Evolutionary conservation across 1,284 basidiomycete genomes (phyloP), one percentile per base, ranked within the genome.

Genomic region (Ganoderma meredithae): DNA sequence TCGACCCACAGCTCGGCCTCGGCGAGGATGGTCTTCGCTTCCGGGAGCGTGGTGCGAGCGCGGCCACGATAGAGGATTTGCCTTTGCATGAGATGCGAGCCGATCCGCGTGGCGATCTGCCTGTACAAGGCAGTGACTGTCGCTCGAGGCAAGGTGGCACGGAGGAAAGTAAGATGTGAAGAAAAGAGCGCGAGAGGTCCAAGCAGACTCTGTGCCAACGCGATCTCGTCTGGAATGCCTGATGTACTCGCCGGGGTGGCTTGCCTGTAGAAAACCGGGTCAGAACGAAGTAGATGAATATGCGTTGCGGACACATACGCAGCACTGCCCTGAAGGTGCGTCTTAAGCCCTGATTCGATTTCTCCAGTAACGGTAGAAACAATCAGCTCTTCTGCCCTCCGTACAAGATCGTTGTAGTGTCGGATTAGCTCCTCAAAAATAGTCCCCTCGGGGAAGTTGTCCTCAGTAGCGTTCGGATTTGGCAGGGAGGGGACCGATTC

Each of bases 321-420:
- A n/a, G 73, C 72, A 8, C 64, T 68, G 43, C 72, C 75, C 19
- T 71, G 71, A 47, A 81, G 77, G 65, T 97, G 94, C 1, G 85
- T 79, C 75, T 90, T 94, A 40, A 97, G 82, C 44, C 88, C 86
- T 17, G 80, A 79, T 79, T 96, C 92, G 43, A 96, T 89, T 77
- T 97, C 95, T 1, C 86, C 85, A 62, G 88, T 91, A 22, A 95
- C 84, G 75, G 94, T 93, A 68, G 91, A 89, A 17, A 95, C 87
- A 40, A 95, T 86, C 86, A 97, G 92, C 65, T 94, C 92, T 76
- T 97, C 94, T 1, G 94, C 89, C n/a, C 95, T 86, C 12, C 79
- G 80, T 1, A 83, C 83, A n/a, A 96, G 79, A 19, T 82, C 82
- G 17, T 81, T 80, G 73, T 94, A 97, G 69, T 86, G 85, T 1